Percentiles rank a stretch among this genome's conserved stretches.
Evolutionary conservation across 495 filamentous ascomycete species (phyloP).

Genomic region (Penicillium nucicola): DNA sequence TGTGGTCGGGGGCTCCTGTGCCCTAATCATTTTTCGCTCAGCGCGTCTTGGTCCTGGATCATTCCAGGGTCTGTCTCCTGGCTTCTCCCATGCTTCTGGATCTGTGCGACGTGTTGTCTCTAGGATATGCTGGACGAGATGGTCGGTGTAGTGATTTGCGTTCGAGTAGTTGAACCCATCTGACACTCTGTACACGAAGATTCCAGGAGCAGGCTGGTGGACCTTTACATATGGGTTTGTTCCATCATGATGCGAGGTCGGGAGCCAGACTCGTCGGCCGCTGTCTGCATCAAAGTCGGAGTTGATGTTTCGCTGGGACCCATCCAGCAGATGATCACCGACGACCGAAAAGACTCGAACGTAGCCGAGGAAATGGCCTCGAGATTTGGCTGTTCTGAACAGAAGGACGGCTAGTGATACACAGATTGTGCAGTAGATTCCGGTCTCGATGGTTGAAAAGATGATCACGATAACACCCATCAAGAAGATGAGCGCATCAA

Average conservation of each 20-base stretch:
- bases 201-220: conserved; percentile 75
- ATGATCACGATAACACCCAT: conserved; percentile 86
- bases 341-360: conserved; percentile 81
- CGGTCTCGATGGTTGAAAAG: conserved; percentile 81
- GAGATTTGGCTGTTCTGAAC: conserved; percentile 75
- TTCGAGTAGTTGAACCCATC: conserved; percentile 96
- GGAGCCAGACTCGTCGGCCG: conserved; percentile 60
- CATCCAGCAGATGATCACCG: conserved; percentile 65
- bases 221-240: conserved; percentile 80
- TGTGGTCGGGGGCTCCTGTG: conserved; percentile 41
- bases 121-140: conserved; percentile 71
- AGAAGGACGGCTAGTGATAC: conserved; percentile 70
- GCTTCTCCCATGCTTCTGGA: conserved; percentile 52
- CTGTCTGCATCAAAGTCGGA: conserved; percentile 20
- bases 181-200: conserved; percentile 93
- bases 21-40: conserved; percentile 16
- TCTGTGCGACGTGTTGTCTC: conserved; percentile 70
- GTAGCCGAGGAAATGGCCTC: conserved; percentile 79
- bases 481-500: conserved; percentile 90
- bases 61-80: conserved; percentile 91
- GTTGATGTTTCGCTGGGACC: conserved; percentile 31
- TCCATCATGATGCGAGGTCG: conserved; percentile 76
- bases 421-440: conserved; percentile 79
- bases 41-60: conserved; percentile 75
- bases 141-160: conserved; percentile 79